phyloP scores from a whole-genome alignment of 2,329 filamentous ascomycete species.

The Trichoderma sp. region DNA sequence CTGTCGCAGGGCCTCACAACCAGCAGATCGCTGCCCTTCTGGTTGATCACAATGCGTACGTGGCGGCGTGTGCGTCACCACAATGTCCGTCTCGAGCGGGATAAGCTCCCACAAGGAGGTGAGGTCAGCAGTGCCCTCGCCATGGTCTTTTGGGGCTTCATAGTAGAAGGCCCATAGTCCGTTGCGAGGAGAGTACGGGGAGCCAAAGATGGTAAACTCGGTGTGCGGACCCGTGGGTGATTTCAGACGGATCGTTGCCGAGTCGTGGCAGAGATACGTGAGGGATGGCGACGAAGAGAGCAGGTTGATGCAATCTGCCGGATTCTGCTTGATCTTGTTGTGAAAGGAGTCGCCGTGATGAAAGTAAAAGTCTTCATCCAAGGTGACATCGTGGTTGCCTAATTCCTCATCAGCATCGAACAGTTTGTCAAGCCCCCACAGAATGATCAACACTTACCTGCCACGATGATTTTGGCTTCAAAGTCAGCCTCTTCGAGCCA shows the following conservation, averaged over 20 bases:
- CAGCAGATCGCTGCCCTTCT: constrained; percentile 41
- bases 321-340: constrained; percentile 54
- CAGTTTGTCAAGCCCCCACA: too few relatives aligned
- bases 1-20: constrained; percentile 59
- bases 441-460: constrained; percentile 46
- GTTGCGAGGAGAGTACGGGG: constrained; percentile 60
- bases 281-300: constrained; percentile 55
- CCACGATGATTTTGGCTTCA: constrained; percentile 68
- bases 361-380: constrained; percentile 62
- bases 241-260: constrained; percentile 52
- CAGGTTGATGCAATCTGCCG: constrained; percentile 52
- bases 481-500: constrained; percentile 70
- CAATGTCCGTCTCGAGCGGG: constrained; percentile 60
- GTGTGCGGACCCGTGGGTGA: constrained; percentile 56
- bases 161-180: constrained; percentile 70
- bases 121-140: constrained; percentile 23
- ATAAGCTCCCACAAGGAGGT: constrained; percentile 59
- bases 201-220: constrained; percentile 66
- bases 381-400: constrained; percentile 75
- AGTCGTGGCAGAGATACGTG: constrained; percentile 63
- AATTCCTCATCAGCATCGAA: neutral
- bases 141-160: constrained; percentile 29
- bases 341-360: constrained; percentile 54
- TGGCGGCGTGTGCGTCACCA: constrained; percentile 71
- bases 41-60: constrained; percentile 56